Evolutionary conservation across 306 rosid genomes (phyloP).

Genomic region (Vicia sativa): DNA sequence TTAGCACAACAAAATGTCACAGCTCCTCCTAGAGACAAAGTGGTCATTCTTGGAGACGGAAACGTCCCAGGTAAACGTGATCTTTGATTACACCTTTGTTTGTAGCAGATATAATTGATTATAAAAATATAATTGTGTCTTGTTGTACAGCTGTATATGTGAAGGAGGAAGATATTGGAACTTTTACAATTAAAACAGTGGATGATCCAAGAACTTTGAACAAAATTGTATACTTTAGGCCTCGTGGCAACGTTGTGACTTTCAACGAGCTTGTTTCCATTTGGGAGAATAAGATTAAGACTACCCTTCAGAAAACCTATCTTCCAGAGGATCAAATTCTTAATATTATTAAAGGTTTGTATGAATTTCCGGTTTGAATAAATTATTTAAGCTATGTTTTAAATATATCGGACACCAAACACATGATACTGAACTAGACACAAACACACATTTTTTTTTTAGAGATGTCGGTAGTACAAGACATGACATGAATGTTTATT

Average conservation of each 20-base stretch:
- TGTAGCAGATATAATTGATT: no score
- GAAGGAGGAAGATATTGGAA: slow-evolving; percentile 39
- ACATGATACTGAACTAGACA: no score
- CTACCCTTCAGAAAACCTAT: slow-evolving; percentile 38
- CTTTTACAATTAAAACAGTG: slow-evolving; percentile 49
- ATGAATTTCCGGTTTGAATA: not conserved
- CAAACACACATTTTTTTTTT: no score
- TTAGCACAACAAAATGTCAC: slow-evolving; percentile 40
- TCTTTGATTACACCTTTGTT: no score
- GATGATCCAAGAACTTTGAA: slow-evolving; percentile 56
- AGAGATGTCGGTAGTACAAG: no score
- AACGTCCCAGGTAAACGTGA: slow-evolving; percentile 41
- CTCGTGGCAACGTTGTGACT: slow-evolving; percentile 40
- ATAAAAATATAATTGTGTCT: not conserved
- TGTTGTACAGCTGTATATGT: slow-evolving; percentile 33
- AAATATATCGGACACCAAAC: no score
- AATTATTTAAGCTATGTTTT: no score
- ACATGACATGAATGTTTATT: not conserved
- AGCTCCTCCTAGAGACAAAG: slow-evolving; percentile 46
- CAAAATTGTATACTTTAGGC: slow-evolving; percentile 39
- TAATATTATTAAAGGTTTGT: slow-evolving; percentile 46
- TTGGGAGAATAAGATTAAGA: slow-evolving; percentile 55
- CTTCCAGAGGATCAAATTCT: slow-evolving; percentile 50
- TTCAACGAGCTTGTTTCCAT: slow-evolving; percentile 47
- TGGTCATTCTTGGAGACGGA: slow-evolving; percentile 54